Conservation (phyloP, 2,329 filamentous ascomycete species). For the Paraphoma sp. region DNA sequence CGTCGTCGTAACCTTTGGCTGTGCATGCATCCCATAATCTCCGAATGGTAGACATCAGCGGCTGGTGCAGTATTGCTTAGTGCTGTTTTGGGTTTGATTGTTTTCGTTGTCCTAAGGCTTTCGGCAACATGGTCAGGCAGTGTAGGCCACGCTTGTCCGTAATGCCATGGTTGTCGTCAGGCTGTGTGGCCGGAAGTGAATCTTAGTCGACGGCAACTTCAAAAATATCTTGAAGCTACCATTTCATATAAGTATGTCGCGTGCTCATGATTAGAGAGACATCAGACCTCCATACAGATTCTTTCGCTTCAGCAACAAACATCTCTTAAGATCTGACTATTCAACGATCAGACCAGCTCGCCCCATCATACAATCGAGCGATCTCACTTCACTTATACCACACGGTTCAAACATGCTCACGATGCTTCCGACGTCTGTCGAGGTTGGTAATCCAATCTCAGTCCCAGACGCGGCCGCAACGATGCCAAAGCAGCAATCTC, state of each 20-base stretch:
- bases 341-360: neutral
- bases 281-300: constrained; percentile 4
- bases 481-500: neutral
- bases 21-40: constrained; percentile 11
- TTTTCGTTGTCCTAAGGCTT: constrained; percentile 15
- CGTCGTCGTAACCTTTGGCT: constrained; percentile 27
- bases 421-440: constrained; percentile 11
- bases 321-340: neutral
- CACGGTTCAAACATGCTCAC: constrained; percentile 12
- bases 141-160: constrained; percentile 7
- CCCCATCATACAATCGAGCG: neutral
- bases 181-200: constrained; percentile 12
- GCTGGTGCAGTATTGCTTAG: constrained; percentile 3
- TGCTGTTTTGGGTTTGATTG: constrained; percentile 4
- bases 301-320: neutral
- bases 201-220: constrained; percentile 2
- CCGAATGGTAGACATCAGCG: constrained; percentile 3
- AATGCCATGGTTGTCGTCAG: constrained; percentile 7
- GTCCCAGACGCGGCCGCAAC: constrained; percentile 1
- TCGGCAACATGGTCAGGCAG: constrained; percentile 12
- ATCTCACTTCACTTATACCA: neutral
- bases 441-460: constrained; percentile 4
- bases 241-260: constrained; percentile 22
- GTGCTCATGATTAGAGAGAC: constrained; percentile 9
- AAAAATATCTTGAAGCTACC: neutral